A percentile compares a stretch with the other conserved stretches of the same genome.
Evolutionary conservation across 1,284 basidiomycete genomes (phyloP).

Genomic region (Boletus semigastroideus): DNA sequence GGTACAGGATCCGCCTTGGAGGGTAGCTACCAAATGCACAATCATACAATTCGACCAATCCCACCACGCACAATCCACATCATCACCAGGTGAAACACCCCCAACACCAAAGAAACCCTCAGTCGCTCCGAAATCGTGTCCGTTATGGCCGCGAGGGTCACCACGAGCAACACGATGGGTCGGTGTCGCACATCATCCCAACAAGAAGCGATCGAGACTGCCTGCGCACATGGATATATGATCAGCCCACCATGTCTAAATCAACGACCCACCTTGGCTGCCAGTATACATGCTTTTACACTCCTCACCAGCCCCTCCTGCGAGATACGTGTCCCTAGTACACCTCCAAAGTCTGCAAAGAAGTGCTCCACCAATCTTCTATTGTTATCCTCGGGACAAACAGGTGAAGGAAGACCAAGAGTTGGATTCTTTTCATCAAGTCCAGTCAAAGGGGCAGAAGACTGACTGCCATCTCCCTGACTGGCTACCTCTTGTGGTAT

Average conservation of each 20-base stretch:
- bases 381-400: constrained; percentile 4
- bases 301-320: constrained; percentile 28
- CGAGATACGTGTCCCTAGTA: constrained; percentile 12
- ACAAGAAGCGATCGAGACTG: constrained; percentile 22
- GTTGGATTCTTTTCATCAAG: constrained; percentile 12
- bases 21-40: neutral
- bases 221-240: constrained; percentile 19
- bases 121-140: constrained; percentile 48
- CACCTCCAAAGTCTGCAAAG: constrained; percentile 12
- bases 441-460: neutral
- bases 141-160: constrained; percentile 41
- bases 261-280: constrained; percentile 44
- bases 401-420: constrained; percentile 15
- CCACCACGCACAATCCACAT: constrained; percentile 20
- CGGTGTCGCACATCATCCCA: constrained; percentile 22
- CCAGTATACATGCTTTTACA: constrained; percentile 43
- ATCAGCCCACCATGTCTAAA: constrained; percentile 29
- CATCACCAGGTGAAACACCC: constrained; percentile 37
- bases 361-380: neutral
- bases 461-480: neutral
- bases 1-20: neutral
- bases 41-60: neutral
- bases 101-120: constrained; percentile 38
- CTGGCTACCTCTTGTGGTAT: constrained; percentile 1
- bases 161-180: constrained; percentile 34